These are phyloP conservation scores for Apiotrichum laibachii DNA, from an alignment of 1,284 basidiomycete genomes.

Conservation along the genomic window DNA sequence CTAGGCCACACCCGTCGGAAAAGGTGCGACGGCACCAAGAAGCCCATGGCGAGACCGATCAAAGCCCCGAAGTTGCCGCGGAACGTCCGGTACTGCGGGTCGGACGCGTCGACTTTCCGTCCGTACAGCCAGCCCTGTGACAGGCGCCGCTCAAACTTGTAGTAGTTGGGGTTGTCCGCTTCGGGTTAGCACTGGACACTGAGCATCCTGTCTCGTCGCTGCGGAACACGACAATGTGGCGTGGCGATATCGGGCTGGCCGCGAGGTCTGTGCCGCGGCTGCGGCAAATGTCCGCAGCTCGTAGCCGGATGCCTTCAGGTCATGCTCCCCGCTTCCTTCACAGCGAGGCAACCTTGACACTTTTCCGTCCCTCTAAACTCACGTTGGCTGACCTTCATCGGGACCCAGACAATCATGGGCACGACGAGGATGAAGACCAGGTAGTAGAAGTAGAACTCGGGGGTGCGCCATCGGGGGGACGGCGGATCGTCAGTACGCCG, in stretches of 20 bases:
- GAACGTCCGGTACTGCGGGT: slow-evolving; percentile 79
- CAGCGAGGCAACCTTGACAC: no score
- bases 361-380: slow-evolving; percentile 35
- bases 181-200: background rate
- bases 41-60: slow-evolving; percentile 55
- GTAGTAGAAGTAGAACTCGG: slow-evolving; percentile 79
- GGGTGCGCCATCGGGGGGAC: slow-evolving; percentile 66
- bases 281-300: no score
- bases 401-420: slow-evolving; percentile 76
- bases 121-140: slow-evolving; percentile 58
- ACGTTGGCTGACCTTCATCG: slow-evolving; percentile 73
- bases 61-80: slow-evolving; percentile 68
- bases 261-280: no score
- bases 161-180: slow-evolving; percentile 66
- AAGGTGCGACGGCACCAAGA: slow-evolving; percentile 47
- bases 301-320: no score
- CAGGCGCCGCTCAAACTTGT: slow-evolving; percentile 60
- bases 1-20: slow-evolving; percentile 1
- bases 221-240: background rate
- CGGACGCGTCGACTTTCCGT: slow-evolving; percentile 70
- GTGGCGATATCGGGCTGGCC: no score
- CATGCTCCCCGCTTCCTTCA: no score
- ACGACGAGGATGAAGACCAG: slow-evolving; percentile 63
- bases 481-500: slow-evolving; percentile 15
- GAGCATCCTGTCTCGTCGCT: no score